Evolutionary conservation across 257 asterid species (phyloP), one percentile per base, ranked within the genome.

Genomic region (Rehmannia glutinosa): DNA sequence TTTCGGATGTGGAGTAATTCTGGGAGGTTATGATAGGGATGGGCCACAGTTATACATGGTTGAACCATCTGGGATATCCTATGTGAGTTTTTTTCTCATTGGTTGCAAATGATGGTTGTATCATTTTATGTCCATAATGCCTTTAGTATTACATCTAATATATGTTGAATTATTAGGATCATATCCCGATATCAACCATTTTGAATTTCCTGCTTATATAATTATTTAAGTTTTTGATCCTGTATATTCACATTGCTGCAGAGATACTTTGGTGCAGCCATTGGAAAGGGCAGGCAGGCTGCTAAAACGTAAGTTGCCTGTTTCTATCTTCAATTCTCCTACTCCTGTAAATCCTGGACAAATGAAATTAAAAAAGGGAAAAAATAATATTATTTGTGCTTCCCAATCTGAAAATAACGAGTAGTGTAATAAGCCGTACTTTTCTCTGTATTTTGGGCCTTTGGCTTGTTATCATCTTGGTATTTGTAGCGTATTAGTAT

Each of bases 211-310:
- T n/a, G n/a, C n/a, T n/a, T n/a, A n/a, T n/a, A n/a, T n/a, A n/a
- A n/a, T n/a, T n/a, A n/a, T n/a, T n/a, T n/a, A n/a, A n/a, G n/a
- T n/a, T n/a, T 54, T 54, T 25, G 53, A 13, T 73, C 17, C 30
- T 35, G 27, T 56, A 2, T 70, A 6, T 24, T 35, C 17, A 56
- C 28, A n/a, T 64, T 76, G 39, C 59, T 72, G 60, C 68, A 91
- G 98, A 85, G 95, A 80, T 91, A 91, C 83, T 89, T 88, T 39
- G 98, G 98, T 51, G 95, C 96, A 66, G 89, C 98, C 62, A 91
- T 89, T 71, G 98, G 98, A 47, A 91, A 91, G 83, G 96, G 95
- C 47, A 84, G 91, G 82, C 98, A 91, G 79, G 98, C 98, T 78
- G 98, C 98, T 53, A 91, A 91, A 72, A 91, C 98, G 96, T 91